Conservation (phyloP, 2,329 filamentous ascomycete genomes). For the Septoria petroselini region DNA sequence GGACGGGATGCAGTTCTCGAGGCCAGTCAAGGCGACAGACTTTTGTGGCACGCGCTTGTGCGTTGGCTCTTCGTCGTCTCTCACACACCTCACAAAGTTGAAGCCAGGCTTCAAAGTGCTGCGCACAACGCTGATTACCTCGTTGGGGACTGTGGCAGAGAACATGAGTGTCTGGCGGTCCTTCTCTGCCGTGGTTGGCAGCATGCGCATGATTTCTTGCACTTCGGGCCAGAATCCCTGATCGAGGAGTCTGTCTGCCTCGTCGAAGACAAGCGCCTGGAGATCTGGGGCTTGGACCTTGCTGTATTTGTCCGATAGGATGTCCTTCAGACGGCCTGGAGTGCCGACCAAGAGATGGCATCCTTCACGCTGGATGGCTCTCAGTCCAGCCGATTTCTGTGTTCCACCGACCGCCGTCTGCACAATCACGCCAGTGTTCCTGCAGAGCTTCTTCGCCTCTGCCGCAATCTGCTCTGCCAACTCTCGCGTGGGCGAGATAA, state of each 20-base stretch:
- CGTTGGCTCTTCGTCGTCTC: constrained; percentile 75
- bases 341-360: constrained; percentile 90
- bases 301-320: constrained; percentile 64
- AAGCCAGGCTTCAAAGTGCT: constrained; percentile 77
- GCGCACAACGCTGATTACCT: constrained; percentile 77
- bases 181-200: constrained; percentile 63
- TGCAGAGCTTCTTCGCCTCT: constrained; percentile 69
- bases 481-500: constrained; percentile 63
- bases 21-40: constrained; percentile 62
- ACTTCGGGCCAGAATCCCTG: constrained; percentile 53
- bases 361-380: constrained; percentile 65
- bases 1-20: constrained; percentile 73
- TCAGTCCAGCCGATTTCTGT: constrained; percentile 66
- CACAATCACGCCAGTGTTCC: constrained; percentile 64
- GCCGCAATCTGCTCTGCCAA: constrained; percentile 62
- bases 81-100: constrained; percentile 86
- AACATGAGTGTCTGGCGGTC: constrained; percentile 90
- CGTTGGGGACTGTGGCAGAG: constrained; percentile 83
- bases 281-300: constrained; percentile 63
- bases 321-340: constrained; percentile 80
- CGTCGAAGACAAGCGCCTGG: constrained; percentile 60
- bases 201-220: constrained; percentile 45
- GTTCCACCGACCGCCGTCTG: constrained; percentile 90
- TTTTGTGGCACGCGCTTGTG: constrained; percentile 82
- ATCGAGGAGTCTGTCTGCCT: constrained; percentile 66